Evolutionary conservation across 768 basidiomycete species (phyloP).

Genomic region (Termitomyces sp.): DNA sequence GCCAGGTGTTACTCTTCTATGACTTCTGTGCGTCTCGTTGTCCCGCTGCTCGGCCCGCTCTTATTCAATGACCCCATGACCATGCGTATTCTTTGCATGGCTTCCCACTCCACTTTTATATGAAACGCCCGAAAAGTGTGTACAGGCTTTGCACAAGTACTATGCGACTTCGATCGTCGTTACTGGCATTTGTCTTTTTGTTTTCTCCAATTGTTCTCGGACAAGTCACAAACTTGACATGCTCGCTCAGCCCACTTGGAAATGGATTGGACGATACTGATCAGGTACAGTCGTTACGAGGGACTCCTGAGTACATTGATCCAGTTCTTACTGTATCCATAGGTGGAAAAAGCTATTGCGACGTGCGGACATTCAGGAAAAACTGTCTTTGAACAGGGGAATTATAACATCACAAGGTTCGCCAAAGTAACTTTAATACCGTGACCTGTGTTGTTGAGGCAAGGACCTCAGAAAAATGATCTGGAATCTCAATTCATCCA

Average conservation of each 20-base stretch:
- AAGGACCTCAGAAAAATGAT: constrained; percentile 39
- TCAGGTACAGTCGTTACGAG: constrained; percentile 19
- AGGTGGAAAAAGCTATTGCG: constrained; percentile 46
- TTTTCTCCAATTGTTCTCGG: not conserved
- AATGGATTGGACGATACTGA: constrained; percentile 33
- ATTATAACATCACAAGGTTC: constrained; percentile 49
- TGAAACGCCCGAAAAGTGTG: not conserved
- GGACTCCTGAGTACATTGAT: not conserved
- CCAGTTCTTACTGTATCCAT: not conserved
- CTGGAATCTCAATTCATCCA: constrained; percentile 40
- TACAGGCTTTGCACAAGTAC: not conserved
- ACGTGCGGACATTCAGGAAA: constrained; percentile 43
- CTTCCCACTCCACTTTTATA: not conserved
- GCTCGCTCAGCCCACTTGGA: constrained; percentile 29
- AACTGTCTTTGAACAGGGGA: constrained; percentile 37
- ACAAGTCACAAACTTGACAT: constrained; percentile 5
- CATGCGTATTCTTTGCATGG: not conserved
- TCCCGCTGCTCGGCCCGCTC: constrained; percentile 7
- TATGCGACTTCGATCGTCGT: constrained; percentile 2
- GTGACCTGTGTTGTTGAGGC: not conserved
- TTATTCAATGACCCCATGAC: constrained; percentile 8
- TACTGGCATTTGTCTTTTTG: not conserved
- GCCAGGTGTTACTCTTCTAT: not conserved
- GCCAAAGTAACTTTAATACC: not conserved
- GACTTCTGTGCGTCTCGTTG: not conserved